Evolutionary conservation across 495 filamentous ascomycete species (phyloP), one percentile per base, ranked within the genome.

Genomic region (Penicillium bialowiezense): DNA sequence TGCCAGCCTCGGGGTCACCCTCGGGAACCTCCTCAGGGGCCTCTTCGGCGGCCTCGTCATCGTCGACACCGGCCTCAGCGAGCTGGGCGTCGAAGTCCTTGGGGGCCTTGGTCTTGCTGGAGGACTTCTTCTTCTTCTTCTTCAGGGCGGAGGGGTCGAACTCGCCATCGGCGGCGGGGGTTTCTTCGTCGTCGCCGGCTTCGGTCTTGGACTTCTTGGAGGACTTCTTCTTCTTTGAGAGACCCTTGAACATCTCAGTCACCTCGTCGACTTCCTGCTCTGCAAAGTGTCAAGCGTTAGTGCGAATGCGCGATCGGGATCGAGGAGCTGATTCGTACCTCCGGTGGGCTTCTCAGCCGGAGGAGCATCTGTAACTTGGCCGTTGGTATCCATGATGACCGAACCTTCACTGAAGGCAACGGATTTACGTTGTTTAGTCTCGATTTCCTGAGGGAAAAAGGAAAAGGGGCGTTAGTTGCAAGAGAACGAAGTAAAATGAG

Each of bases 1-100:
- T 97, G 28, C 95, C 95, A 58, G 89, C 82, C 50, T 89, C 82
- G 74, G 87, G 81, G 57, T 97, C 92, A 50, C 91, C 95, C 56
- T 81, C 76, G 20, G 71, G 70, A 3, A 80, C 49, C 53, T 77
- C 75, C 44, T 66, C 78, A 41, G 61, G 68, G 18, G 81, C 74
- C 45, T 77, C 78, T 36, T 78, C 69, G 17, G 60, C 65, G 50
- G 72, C 70, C 46, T 76, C 73, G 28, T 75, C 75, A 29, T 75
- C 75, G 29, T 64, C 73, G n/a, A 81, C 73, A 58, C 82, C 85
- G 20, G 82, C 88, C 65, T 89, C 84, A 48, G 89, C 89, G 38
- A 90, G 80, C 64, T 90, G 82, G 32, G 82, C 83, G 44, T 91
- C 89, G 59, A 97, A 89, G 56, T 96, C 88, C 33, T 84, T 80